Evolutionary conservation across 2,329 filamentous ascomycete genomes (phyloP), one percentile per base, ranked within the genome.

Genomic region (Reticulascus tulasneorum): DNA sequence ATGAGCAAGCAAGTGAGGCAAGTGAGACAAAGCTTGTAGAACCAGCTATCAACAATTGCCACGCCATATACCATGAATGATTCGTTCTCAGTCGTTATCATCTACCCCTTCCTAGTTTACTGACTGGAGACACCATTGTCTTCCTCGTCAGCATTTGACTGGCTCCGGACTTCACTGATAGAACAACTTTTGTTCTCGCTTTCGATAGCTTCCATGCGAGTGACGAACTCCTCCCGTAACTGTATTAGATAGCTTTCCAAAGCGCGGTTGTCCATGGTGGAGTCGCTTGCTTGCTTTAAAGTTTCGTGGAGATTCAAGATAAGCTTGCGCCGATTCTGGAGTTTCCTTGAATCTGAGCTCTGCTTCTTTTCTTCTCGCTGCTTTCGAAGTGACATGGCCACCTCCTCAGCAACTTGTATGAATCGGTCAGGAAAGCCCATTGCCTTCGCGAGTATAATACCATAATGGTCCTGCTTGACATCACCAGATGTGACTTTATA

Each of bases 401-500:
- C 79, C 0, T 64, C 53, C 42, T 84, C 78, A 0, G 90, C 91
- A 21, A 75, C 69, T 7, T 81, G 64, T 3, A 94, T 64, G 4
- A 95, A 77, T 2, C 63, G 61, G 0, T 71, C 56, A 0, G 91
- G 88, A 7, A 95, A 72, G 1, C 84, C 81, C 17, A 93, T 71
- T 0, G 88, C 75, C 21, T 78, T 77, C 0, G 91, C 89, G 4
- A 96, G 71, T 1, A 81, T 73, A n/a, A 96, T 73, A 0, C 93
- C 93, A 51, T 98, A 98, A 47, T 88, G 80, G 29, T 78, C 67
- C 36, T 87, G 79, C 37, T 77, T 64, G 1, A 86, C 76, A 0
- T 75, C 77, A 0, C 93, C 91, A 11, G 83, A 74, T 1, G 77
- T 71, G 23, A 96, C 75, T 45, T 82, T 90, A 62, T 97, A 97